Percentiles rank a stretch among this genome's conserved stretches.
These are phyloP conservation scores for Ceratocystis diversiconidia DNA, from an alignment of 2,329 filamentous ascomycete species.

Conservation along the genomic window DNA sequence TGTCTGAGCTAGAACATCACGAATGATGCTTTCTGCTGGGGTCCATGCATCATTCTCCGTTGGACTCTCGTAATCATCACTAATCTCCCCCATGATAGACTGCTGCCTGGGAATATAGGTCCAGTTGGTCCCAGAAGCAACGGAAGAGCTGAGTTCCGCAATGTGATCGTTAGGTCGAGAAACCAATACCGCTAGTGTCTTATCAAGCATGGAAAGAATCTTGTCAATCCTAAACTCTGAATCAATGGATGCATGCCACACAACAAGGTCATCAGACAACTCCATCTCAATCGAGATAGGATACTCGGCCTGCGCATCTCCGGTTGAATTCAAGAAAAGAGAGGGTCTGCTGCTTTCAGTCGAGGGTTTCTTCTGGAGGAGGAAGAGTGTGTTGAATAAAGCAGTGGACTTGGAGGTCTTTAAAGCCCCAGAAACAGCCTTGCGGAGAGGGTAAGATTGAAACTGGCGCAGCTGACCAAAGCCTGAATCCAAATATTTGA, in stretches of 20 bases:
- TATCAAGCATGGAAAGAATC: conserved; percentile 47
- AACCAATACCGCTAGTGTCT: not conserved
- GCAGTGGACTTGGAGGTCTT: conserved; percentile 14
- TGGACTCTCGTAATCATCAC: not conserved
- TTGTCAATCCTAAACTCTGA: conserved; percentile 35
- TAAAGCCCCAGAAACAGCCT: conserved; percentile 38
- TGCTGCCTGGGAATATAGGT: not conserved
- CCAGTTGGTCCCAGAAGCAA: not conserved
- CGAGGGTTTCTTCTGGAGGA: conserved; percentile 28
- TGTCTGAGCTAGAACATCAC: conserved; percentile 38
- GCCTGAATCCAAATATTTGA: conserved; percentile 59
- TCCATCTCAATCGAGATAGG: conserved; percentile 74
- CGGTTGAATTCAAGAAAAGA: not conserved
- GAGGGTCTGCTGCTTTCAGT: not conserved
- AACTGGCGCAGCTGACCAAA: conserved; percentile 51
- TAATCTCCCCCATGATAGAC: not conserved
- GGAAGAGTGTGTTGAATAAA: conserved; percentile 44
- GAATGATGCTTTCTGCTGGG: conserved; percentile 27
- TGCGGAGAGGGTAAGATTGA: conserved; percentile 65
- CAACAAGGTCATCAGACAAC: conserved; percentile 35
- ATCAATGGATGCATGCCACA: conserved; percentile 63
- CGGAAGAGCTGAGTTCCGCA: conserved; percentile 25
- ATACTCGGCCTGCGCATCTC: conserved; percentile 54
- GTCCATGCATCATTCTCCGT: conserved; percentile 25
- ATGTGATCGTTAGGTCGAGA: conserved; percentile 28